These are phyloP conservation scores for Rhipidocladum racemiflorum DNA, from an alignment of 176 grass and related monocot genomes.

Conservation along the genomic window DNA sequence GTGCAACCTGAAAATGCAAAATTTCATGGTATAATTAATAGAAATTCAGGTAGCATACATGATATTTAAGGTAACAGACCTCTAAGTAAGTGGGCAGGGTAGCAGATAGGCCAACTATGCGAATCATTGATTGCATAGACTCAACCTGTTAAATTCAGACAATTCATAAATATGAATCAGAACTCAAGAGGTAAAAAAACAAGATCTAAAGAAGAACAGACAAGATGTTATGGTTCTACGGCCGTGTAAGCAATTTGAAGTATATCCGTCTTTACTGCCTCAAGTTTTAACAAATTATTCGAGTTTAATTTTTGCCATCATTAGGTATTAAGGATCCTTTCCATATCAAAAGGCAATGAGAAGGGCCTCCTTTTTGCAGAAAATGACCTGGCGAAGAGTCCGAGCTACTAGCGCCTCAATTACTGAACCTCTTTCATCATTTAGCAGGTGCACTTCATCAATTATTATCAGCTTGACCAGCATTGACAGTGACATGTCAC, in stretches of 20 bases:
- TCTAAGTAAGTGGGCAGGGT: slow-evolving; percentile 95
- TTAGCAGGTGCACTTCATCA: slow-evolving; percentile 95
- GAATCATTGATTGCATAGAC: slow-evolving; percentile 97
- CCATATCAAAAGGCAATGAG: background rate
- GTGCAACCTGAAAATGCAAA: slow-evolving; percentile 70
- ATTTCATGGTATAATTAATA: slow-evolving; percentile 1
- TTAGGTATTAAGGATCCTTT: slow-evolving; percentile 13
- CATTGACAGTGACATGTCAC: slow-evolving; percentile 97
- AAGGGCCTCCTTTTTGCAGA: background rate
- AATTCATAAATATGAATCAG: slow-evolving; percentile 31
- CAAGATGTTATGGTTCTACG: background rate
- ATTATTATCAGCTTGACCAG: slow-evolving; percentile 94
- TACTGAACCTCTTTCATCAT: slow-evolving; percentile 97
- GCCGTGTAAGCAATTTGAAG: slow-evolving; percentile 2
- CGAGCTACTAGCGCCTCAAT: slow-evolving; percentile 96
- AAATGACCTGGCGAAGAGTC: slow-evolving; percentile 81
- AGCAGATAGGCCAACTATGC: slow-evolving; percentile 94
- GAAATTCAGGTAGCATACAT: slow-evolving; percentile 16
- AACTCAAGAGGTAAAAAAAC: background rate
- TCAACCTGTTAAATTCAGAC: slow-evolving; percentile 70
- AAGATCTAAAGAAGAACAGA: slow-evolving; percentile 16
- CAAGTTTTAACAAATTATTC: slow-evolving; percentile 20
- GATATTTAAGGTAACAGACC: slow-evolving; percentile 47
- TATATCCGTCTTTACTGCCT: background rate
- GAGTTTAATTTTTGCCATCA: slow-evolving; percentile 18